Evolutionary conservation across 1,139 yeast species (phyloP).

Genomic region (Wickerhamomyces sp.): DNA sequence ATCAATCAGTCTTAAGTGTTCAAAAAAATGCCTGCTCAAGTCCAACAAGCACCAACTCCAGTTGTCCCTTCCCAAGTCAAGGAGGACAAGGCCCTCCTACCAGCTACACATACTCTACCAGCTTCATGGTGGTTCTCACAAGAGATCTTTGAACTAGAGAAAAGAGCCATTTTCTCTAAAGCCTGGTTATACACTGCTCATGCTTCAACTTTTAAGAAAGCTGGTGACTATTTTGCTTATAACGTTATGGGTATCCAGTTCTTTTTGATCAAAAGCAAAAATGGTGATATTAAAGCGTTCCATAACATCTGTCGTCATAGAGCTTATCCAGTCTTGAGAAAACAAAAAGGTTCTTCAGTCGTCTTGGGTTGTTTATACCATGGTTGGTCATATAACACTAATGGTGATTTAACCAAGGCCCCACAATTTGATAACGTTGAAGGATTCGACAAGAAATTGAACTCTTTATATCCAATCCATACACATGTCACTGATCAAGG

Average conservation of each 20-base stretch:
- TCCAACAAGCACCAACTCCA: neutral
- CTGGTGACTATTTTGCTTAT: constrained; percentile 52
- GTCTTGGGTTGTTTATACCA: constrained; percentile 58
- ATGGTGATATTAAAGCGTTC: constrained; percentile 50
- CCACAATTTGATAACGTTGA: constrained; percentile 57
- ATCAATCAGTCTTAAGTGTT: neutral
- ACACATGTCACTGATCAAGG: constrained; percentile 54
- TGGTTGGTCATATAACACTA: constrained; percentile 62
- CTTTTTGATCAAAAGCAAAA: constrained; percentile 49
- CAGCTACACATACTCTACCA: constrained; percentile 56
- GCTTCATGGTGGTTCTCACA: constrained; percentile 65
- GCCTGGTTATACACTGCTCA: constrained; percentile 54
- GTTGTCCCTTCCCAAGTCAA: neutral
- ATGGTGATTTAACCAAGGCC: constrained; percentile 53
- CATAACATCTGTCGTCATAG: constrained; percentile 63
- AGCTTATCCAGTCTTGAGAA: constrained; percentile 56
- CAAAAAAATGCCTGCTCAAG: constrained; percentile 3
- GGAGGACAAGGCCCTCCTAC: constrained; percentile 25
- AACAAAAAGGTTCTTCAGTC: constrained; percentile 51
- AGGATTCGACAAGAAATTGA: constrained; percentile 52
- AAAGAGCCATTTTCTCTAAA: constrained; percentile 49
- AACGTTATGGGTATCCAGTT: constrained; percentile 49
- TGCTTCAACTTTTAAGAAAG: constrained; percentile 43
- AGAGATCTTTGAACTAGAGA: constrained; percentile 51
- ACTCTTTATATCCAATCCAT: constrained; percentile 49